Conservation (phyloP, 2,329 filamentous ascomycete species). For the Pseudocercospora macadamiae region DNA sequence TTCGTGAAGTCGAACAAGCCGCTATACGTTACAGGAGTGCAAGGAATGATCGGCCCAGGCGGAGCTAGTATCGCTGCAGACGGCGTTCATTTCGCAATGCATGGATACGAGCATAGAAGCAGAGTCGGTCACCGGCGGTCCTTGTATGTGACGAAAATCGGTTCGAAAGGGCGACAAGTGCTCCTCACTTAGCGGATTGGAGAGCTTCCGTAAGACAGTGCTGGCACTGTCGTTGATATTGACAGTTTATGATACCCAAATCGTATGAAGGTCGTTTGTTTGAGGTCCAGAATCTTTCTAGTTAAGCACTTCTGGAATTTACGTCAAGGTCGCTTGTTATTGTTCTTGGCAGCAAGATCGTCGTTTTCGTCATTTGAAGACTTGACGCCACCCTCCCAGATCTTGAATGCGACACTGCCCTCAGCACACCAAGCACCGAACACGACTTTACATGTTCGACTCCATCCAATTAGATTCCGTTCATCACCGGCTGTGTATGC, state of each 20-base stretch:
- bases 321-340: neutral
- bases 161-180: constrained; percentile 7
- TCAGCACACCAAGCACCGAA: constrained; percentile 76
- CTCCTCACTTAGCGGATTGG: neutral
- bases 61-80: constrained; percentile 20
- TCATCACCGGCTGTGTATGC: constrained; percentile 46
- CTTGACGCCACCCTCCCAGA: constrained; percentile 65
- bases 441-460: constrained; percentile 82
- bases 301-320: too few relatives aligned
- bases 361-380: neutral
- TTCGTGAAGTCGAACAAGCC: constrained; percentile 18
- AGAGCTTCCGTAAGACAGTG: neutral
- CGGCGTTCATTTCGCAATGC: constrained; percentile 17
- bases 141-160: constrained; percentile 20
- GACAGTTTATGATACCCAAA: neutral
- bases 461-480: constrained; percentile 61
- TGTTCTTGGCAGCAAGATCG: neutral
- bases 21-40: constrained; percentile 22
- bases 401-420: constrained; percentile 72
- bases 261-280: neutral
- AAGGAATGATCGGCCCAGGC: constrained; percentile 33
- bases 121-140: constrained; percentile 14
- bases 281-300: neutral
- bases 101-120: constrained; percentile 19
- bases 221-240: neutral